A percentile compares a stretch with the other conserved stretches of the same genome.
phyloP scores from a whole-genome alignment of 768 basidiomycete species.

The Exsudoporus frostii region DNA sequence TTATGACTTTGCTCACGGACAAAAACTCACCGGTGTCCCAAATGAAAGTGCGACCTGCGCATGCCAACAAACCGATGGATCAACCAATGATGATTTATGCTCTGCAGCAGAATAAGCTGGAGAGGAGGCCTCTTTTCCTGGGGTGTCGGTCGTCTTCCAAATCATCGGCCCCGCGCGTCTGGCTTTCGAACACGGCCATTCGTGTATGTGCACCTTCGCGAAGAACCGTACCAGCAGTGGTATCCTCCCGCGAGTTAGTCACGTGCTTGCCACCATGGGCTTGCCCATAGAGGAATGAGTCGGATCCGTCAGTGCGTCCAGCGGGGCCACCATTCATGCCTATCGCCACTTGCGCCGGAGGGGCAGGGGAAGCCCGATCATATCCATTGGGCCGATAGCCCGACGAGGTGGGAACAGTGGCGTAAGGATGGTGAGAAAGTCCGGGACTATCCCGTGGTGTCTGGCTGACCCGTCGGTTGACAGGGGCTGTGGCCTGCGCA shows the following conservation, averaged over 20 bases:
- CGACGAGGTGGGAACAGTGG: slow-evolving; percentile 54
- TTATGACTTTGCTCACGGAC: too few species aligned
- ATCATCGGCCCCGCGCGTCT: slow-evolving; percentile 56
- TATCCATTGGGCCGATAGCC: slow-evolving; percentile 55
- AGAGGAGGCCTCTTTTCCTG: slow-evolving; percentile 60
- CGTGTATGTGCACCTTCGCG: slow-evolving; percentile 38
- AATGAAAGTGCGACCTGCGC: slow-evolving; percentile 30
- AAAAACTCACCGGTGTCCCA: slow-evolving; percentile 23
- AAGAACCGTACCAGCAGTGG: slow-evolving; percentile 40
- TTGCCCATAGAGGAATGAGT: slow-evolving; percentile 67
- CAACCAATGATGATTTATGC: slow-evolving; percentile 40
- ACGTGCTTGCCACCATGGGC: slow-evolving; percentile 46
- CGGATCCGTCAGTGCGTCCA: slow-evolving; percentile 54
- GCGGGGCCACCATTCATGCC: slow-evolving; percentile 39
- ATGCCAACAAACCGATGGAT: slow-evolving; percentile 19
- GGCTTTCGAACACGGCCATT: slow-evolving; percentile 70
- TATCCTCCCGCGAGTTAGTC: slow-evolving; percentile 50
- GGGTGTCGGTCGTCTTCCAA: slow-evolving; percentile 65
- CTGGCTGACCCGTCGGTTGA: slow-evolving; percentile 67
- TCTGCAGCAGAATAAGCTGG: slow-evolving; percentile 66
- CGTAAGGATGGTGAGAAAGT: slow-evolving; percentile 69
- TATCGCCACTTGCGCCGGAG: slow-evolving; percentile 35
- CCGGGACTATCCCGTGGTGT: slow-evolving; percentile 48
- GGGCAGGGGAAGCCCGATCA: slow-evolving; percentile 52
- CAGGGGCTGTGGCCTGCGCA: slow-evolving; percentile 64